Evolutionary conservation across 2,329 filamentous ascomycete genomes (phyloP).

Genomic region (Cercospora zeae-maydis): DNA sequence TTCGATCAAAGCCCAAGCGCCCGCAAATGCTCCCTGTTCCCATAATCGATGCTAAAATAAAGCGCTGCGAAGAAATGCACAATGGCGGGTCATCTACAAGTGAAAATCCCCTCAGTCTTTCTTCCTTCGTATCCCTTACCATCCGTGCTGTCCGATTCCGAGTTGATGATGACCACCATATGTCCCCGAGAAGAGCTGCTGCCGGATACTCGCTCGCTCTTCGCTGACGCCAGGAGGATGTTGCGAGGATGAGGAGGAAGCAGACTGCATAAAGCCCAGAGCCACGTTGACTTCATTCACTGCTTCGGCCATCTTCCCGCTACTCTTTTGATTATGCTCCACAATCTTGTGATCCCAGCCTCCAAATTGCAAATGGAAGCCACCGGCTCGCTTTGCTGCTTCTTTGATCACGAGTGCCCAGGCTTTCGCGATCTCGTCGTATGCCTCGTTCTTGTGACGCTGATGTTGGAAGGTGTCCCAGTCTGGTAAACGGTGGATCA

Average conservation of each 20-base stretch:
- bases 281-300: constrained; percentile 69
- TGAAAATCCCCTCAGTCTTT: not conserved
- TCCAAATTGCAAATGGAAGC: constrained; percentile 82
- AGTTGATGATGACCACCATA: constrained; percentile 47
- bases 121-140: constrained; percentile 1
- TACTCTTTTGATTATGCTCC: constrained; percentile 83
- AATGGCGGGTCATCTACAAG: not conserved
- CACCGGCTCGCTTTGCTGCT: constrained; percentile 83
- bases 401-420: constrained; percentile 91
- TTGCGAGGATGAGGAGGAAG: constrained; percentile 28
- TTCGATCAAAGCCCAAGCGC: not conserved
- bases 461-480: constrained; percentile 89
- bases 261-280: constrained; percentile 72
- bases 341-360: constrained; percentile 87
- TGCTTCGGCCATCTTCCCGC: constrained; percentile 74
- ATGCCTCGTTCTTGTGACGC: constrained; percentile 89
- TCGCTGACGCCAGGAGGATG: constrained; percentile 29
- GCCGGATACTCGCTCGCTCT: constrained; percentile 49
- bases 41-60: not conserved
- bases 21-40: not conserved
- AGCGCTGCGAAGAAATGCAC: not conserved
- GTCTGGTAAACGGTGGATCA: constrained; percentile 83
- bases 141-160: constrained; percentile 45
- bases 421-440: constrained; percentile 90
- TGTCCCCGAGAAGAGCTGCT: constrained; percentile 42